These are phyloP conservation scores for Aspergillus asperescens DNA, from an alignment of 495 filamentous ascomycete species.

Conservation along the genomic window DNA sequence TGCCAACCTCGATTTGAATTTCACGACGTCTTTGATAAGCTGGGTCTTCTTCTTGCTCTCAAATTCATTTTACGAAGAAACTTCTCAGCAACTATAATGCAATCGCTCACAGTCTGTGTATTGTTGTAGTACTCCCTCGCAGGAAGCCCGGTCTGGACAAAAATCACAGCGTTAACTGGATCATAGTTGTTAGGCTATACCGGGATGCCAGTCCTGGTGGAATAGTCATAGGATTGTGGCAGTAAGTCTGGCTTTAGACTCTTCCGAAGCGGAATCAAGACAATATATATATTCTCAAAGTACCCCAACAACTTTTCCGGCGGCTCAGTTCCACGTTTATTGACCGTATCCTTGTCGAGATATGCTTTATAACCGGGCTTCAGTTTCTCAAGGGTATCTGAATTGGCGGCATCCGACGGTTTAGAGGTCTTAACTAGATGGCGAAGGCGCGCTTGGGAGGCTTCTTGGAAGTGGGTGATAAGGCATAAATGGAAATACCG, in stretches of 20 bases:
- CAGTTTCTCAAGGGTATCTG: constrained; percentile 62
- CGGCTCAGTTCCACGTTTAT: constrained; percentile 49
- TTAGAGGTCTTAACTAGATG: constrained; percentile 59
- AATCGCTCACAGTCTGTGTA: constrained; percentile 46
- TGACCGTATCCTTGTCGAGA: constrained; percentile 52
- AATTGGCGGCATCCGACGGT: constrained; percentile 46
- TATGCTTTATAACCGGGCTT: constrained; percentile 60
- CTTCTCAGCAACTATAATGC: constrained; percentile 44
- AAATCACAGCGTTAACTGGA: constrained; percentile 57
- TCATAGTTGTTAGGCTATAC: constrained; percentile 55
- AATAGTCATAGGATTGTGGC: constrained; percentile 33
- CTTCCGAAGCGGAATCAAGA: constrained; percentile 34
- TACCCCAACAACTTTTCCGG: constrained; percentile 45
- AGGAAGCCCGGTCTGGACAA: constrained; percentile 56
- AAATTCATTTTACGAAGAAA: constrained; percentile 34
- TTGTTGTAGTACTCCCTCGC: constrained; percentile 63
- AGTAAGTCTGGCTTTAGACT: constrained; percentile 39
- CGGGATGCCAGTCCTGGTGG: neutral
- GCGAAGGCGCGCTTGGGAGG: constrained; percentile 53
- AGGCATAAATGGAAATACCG: no score
- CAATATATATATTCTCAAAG: constrained; percentile 52
- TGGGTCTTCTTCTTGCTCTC: constrained; percentile 22
- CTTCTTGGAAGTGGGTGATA: no score
- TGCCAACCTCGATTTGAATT: constrained; percentile 58
- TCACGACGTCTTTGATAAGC: constrained; percentile 44